Conservation (phyloP, 192 early-diverging fungal species). For the Umbelopsis isabellina region DNA sequence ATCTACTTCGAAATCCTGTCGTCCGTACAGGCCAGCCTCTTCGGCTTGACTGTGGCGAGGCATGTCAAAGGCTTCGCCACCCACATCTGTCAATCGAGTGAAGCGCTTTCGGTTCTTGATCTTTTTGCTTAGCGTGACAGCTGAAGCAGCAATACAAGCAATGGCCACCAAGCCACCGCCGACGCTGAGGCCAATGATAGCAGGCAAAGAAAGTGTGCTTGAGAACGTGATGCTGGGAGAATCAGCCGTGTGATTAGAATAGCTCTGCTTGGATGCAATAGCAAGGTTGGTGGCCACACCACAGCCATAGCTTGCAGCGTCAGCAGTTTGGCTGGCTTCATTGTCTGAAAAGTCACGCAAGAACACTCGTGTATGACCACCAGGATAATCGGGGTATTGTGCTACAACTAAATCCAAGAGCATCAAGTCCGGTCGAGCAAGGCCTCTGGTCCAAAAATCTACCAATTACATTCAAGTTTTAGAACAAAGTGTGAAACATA, state of each 20-base stretch:
- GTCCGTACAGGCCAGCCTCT: not conserved
- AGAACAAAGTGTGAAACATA: not conserved
- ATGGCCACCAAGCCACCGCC: conserved; percentile 42
- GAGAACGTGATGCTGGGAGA: not conserved
- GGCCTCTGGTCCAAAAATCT: conserved; percentile 46
- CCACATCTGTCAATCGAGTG: conserved; percentile 2
- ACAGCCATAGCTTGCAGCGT: conserved; percentile 23
- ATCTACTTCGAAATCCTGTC: not conserved
- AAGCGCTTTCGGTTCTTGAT: conserved; percentile 24
- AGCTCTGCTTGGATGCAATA: not conserved
- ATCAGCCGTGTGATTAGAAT: conserved; percentile 23
- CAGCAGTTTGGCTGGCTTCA: conserved; percentile 3
- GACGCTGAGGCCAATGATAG: conserved; percentile 45
- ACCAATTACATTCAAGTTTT: not conserved
- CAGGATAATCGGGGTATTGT: conserved; percentile 40
- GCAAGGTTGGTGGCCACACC: conserved; percentile 7
- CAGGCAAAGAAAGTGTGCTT: conserved; percentile 18
- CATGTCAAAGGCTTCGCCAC: conserved; percentile 27
- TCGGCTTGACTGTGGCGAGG: conserved; percentile 18
- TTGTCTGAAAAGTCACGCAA: conserved; percentile 31
- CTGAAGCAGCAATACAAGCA: conserved; percentile 39
- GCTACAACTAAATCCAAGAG: conserved; percentile 46
- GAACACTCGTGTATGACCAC: conserved; percentile 28
- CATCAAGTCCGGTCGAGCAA: conserved; percentile 49
- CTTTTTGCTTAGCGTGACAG: conserved; percentile 32